Conservation (phyloP, 2,329 filamentous ascomycete species). For the Neonectria faginata region DNA sequence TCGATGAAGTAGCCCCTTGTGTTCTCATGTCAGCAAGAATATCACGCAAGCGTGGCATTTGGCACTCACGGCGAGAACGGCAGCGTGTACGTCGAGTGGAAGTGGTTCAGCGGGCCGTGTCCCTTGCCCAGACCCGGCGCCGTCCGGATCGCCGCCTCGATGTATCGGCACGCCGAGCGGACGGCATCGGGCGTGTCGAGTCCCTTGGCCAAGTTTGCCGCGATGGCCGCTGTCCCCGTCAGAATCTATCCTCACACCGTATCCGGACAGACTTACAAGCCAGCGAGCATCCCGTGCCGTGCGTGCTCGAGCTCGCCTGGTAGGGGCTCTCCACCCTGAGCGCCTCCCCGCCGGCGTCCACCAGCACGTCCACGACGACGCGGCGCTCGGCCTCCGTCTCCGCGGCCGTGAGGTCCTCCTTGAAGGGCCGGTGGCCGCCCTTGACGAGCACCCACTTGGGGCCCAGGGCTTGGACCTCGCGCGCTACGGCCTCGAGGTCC, state of each 20-base stretch:
- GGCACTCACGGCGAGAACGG: conserved; percentile 73
- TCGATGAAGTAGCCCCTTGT: conserved; percentile 83
- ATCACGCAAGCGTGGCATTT: no score
- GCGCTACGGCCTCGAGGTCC: conserved; percentile 77
- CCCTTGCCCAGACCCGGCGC: conserved; percentile 73
- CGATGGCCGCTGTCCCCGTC: conserved; percentile 71
- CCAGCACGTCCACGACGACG: conserved; percentile 81
- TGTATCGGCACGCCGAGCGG: conserved; percentile 75
- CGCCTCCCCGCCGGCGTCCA: conserved; percentile 66
- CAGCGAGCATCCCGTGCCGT: conserved; percentile 94
- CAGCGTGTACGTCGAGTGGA: conserved; percentile 75
- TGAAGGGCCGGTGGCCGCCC: conserved; percentile 89
- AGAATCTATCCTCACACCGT: background rate
- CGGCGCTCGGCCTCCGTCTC: conserved; percentile 68
- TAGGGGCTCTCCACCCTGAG: conserved; percentile 77
- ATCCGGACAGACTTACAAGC: conserved; percentile 71
- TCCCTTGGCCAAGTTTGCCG: conserved; percentile 76
- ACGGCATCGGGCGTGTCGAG: conserved; percentile 69
- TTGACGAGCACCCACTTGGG: conserved; percentile 88
- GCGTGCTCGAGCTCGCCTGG: conserved; percentile 81
- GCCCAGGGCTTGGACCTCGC: conserved; percentile 73
- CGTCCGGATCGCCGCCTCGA: conserved; percentile 76
- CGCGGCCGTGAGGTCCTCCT: conserved; percentile 69
- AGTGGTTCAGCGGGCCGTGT: conserved; percentile 81
- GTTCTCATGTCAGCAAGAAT: no score